Conservation (phyloP, 2,329 filamentous ascomycete genomes). For the Cryphonectria japonica region DNA sequence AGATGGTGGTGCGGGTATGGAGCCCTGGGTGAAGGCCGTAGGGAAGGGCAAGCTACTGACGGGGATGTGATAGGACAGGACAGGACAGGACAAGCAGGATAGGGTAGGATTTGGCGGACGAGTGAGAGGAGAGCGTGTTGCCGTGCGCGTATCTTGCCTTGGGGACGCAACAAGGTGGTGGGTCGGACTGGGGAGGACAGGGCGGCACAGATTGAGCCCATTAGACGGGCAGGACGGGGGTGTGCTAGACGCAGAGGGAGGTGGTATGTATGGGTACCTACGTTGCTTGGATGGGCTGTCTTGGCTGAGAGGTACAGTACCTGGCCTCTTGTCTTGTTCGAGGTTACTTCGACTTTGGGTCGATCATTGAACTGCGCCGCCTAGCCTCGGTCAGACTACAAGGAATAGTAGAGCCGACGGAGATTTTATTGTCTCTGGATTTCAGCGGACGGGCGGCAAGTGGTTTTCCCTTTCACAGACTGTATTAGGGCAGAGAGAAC, state of each 20-base stretch:
- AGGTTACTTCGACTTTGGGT: conserved; percentile 19
- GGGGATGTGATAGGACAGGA: conserved; percentile 4
- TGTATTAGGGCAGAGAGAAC: too few relatives aligned
- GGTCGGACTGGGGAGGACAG: background rate
- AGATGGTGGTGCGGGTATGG: conserved; percentile 17
- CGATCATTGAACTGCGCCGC: conserved; percentile 29
- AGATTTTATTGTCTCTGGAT: conserved; percentile 19
- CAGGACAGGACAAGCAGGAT: background rate
- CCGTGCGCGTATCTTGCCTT: conserved; percentile 7
- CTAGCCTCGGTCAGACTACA: conserved; percentile 27
- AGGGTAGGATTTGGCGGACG: background rate
- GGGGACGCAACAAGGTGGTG: background rate
- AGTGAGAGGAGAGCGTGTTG: conserved; percentile 1
- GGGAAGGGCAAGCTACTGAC: background rate
- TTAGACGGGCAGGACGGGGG: conserved; percentile 10
- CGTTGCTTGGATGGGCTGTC: background rate
- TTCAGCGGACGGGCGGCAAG: conserved; percentile 8
- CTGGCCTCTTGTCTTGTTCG: background rate
- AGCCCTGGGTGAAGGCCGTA: background rate
- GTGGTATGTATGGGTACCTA: background rate
- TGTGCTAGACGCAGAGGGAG: conserved; percentile 14
- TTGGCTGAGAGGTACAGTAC: background rate
- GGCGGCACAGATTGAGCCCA: conserved; percentile 4
- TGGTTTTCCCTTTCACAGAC: background rate
- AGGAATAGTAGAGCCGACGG: conserved; percentile 27